Base-by-base conservation (phyloP, 1,284 basidiomycete species). In the Bjerkandera adusta region DNA sequence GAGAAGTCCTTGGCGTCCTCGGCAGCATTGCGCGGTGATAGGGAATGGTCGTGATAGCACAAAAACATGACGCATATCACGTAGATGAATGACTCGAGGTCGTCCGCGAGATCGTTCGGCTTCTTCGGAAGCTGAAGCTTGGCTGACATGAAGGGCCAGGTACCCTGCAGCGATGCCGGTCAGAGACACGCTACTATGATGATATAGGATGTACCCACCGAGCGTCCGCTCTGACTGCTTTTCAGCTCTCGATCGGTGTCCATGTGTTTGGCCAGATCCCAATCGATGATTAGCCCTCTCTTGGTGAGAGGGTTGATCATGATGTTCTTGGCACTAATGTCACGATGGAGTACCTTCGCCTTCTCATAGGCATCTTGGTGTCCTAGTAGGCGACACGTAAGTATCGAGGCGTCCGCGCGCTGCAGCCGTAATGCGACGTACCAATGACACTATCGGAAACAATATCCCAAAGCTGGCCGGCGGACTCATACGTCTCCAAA, bases 21-120 rank as follows among this genome's bases (percentile, higher is more conserved):
- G 5, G 13, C 13, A 13, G 12, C 8, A 7, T 36, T 8, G 27
- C 27, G 13, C 34, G 34, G 16, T 8, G 34, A 36, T 5, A 36
- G 16, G 18, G 5, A 8, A 25, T 47, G 46, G 12, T 11, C 30
- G 16, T 47, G 46, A 13, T 18, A 47, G 12, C 33, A 39, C 7
- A 47, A 20, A 16, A 21, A 29, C 13, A 16, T 25, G 25, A 35
- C 26, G 5, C 15, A n/a, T 13, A 41, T 10, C 21, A 47, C 32
- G 33, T 47, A 36, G 38, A 47, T 27, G 39, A 47, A 47, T 5
- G 39, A 35, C 25, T 47, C 38, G 10, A 47, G 33, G 25, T 47
- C 46, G 25, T 47, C 46, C 10, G 46, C 30, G 20, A 47, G 21
- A 15, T 41, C 46, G 11, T 25, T 30, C 6, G 46, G 46, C 33